Conservation (phyloP, 352 stramenopile species). For the Globisporangium barbulae region DNA sequence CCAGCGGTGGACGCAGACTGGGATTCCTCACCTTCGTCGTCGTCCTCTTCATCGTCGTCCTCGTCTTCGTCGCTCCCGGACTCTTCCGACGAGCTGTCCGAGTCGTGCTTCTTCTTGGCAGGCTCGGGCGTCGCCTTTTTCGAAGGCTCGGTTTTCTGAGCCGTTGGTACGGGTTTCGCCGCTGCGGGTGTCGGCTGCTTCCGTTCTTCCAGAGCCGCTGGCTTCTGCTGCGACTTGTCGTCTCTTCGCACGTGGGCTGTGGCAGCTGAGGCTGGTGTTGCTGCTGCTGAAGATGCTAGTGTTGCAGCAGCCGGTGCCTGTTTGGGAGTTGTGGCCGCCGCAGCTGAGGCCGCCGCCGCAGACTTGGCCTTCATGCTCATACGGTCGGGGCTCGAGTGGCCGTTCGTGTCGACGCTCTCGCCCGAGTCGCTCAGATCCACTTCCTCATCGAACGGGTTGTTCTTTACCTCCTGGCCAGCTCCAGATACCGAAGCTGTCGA, state of each 20-base stretch:
- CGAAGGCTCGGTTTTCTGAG: constrained; percentile 25
- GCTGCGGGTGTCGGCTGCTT: neutral
- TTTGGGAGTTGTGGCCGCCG: constrained; percentile 11
- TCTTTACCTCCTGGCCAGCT: constrained; percentile 60
- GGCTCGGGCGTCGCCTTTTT: constrained; percentile 32
- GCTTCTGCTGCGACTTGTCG: constrained; percentile 21
- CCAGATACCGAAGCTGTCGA: constrained; percentile 12
- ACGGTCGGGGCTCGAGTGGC: constrained; percentile 56
- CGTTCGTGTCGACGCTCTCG: constrained; percentile 81
- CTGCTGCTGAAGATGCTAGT: neutral
- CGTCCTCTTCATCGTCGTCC: constrained; percentile 62
- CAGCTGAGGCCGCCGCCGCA: neutral
- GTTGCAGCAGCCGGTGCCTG: constrained; percentile 3
- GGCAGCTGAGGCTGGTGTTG: constrained; percentile 1
- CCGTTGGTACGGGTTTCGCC: constrained; percentile 25
- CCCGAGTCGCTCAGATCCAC: constrained; percentile 85
- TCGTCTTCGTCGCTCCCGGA: constrained; percentile 68
- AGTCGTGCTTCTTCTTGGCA: constrained; percentile 50
- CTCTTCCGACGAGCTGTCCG: constrained; percentile 65
- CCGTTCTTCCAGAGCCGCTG: constrained; percentile 16
- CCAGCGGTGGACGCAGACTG: constrained; percentile 20
- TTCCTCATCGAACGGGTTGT: constrained; percentile 85
- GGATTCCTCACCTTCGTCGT: constrained; percentile 41
- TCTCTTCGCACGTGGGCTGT: constrained; percentile 20
- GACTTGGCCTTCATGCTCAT: constrained; percentile 40